These are phyloP conservation scores for Barnettozyma vustinii DNA, from an alignment of 805 yeast species.

Conservation along the genomic window DNA sequence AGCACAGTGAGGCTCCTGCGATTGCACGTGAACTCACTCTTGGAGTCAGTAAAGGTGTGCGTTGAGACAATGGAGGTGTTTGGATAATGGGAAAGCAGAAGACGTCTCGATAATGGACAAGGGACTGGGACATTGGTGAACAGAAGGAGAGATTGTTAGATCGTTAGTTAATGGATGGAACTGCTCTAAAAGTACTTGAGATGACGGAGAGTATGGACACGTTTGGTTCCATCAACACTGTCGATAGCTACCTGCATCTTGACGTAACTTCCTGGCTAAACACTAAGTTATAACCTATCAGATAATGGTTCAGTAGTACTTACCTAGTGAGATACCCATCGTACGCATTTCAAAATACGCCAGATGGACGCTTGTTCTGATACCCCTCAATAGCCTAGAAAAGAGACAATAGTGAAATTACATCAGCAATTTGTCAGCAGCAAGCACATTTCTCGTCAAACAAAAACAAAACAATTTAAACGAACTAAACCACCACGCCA, in stretches of 20 bases:
- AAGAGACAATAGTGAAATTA: too few species aligned
- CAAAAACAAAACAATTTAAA: not conserved
- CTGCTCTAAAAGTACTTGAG: not conserved
- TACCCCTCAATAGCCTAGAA: too few species aligned
- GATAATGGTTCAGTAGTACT: too few species aligned
- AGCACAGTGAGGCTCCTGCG: conserved; percentile 70
- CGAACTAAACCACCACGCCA: not conserved
- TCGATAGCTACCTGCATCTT: too few species aligned
- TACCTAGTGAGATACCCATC: too few species aligned
- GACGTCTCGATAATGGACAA: not conserved
- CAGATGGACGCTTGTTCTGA: too few species aligned
- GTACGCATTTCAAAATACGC: too few species aligned
- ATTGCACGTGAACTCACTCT: conserved; percentile 76
- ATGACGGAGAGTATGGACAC: too few species aligned
- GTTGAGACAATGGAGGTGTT: conserved; percentile 78
- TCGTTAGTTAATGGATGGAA: too few species aligned
- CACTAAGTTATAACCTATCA: too few species aligned
- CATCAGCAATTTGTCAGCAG: not conserved
- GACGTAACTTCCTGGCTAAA: too few species aligned
- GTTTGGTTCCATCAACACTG: too few species aligned
- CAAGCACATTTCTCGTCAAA: not conserved
- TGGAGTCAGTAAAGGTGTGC: conserved; percentile 72
- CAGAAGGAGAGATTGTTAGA: not conserved
- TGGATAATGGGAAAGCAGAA: conserved; percentile 24
- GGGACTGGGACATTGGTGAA: not conserved